Percentiles rank a stretch among this genome's conserved stretches.
Conservation (phyloP, 768 basidiomycete species). For the Chalciporus piperatus region DNA sequence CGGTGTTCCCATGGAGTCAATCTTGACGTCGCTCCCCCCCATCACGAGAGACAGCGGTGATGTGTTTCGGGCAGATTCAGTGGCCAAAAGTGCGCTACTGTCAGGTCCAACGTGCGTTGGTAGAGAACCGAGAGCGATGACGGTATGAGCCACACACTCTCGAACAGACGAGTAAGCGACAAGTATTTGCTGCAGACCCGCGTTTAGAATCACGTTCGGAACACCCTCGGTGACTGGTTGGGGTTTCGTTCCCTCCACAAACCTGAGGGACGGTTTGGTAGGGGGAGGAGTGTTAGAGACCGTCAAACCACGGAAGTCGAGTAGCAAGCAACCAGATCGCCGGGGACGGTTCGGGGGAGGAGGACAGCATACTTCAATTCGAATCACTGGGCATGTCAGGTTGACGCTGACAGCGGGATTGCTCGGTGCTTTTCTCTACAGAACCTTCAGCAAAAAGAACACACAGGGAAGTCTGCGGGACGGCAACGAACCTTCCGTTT, state of each 20-base stretch:
- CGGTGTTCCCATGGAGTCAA: not conserved
- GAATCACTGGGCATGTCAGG: slow-evolving; percentile 53
- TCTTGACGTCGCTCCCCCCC: slow-evolving; percentile 9
- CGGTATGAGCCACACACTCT: slow-evolving; percentile 38
- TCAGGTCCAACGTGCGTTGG: slow-evolving; percentile 17
- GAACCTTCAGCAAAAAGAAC: slow-evolving; percentile 3
- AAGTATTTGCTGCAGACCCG: slow-evolving; percentile 45
- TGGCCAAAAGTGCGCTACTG: slow-evolving; percentile 23
- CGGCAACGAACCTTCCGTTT: slow-evolving; percentile 16
- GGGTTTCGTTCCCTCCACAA: slow-evolving; percentile 20
- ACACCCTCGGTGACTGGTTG: slow-evolving; percentile 2
- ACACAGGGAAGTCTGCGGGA: not conserved
- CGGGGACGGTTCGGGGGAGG: slow-evolving; percentile 44
- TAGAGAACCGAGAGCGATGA: slow-evolving; percentile 53
- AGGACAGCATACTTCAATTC: slow-evolving; percentile 66
- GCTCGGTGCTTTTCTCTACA: slow-evolving; percentile 9
- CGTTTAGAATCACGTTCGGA: slow-evolving; percentile 31
- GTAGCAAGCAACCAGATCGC: slow-evolving; percentile 66
- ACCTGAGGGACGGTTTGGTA: slow-evolving; percentile 27
- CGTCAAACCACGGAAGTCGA: slow-evolving; percentile 58
- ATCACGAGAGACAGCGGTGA: slow-evolving; percentile 23
- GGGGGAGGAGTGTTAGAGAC: slow-evolving; percentile 33
- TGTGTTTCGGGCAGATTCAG: slow-evolving; percentile 14
- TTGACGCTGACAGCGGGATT: slow-evolving; percentile 22
- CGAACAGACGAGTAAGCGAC: slow-evolving; percentile 45